Evolutionary conservation across 768 basidiomycete genomes (phyloP), one percentile per base, ranked within the genome.

Genomic region (Pleurotus djamor): DNA sequence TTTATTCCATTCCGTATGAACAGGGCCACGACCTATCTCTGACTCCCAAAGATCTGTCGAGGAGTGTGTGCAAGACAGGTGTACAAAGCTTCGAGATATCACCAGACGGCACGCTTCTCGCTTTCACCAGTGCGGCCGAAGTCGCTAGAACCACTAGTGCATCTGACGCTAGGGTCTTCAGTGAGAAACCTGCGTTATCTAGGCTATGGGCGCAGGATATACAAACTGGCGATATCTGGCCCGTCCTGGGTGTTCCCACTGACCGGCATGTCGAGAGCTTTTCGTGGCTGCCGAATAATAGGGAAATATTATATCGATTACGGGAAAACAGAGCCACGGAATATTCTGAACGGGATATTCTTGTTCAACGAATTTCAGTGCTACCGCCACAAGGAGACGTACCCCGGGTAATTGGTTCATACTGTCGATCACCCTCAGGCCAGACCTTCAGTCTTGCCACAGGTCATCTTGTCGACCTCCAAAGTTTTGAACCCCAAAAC

Each of bases 251-350:
- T 8, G 55, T 71, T 4, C 66, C 67, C 16, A 58, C 57, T 14
- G 69, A 70, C 58, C 58, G 64, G 52, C 67, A 73, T 45, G 62
- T 73, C 5, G 74, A 75, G 64, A 66, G 65, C 52, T 66, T 66
- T 43, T 67, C 71, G 28, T 75, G 72, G 71, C 70, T 70, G 58
- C 66, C 71, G 34, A 66, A 72, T 61, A 69, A 72, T 59, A 65
- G 62, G 32, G 60, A 68, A 41, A 35, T 75, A 16, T 60, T 74
- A 37, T 75, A 72, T 52, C 71, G 74, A 36, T 41, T 73, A 58
- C 67, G 70, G 45, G 49, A 63, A 48, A 69, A 70, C 55, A 68
- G 64, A 49, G 68, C 65, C 10, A 34, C 59, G 14, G 74, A 74
- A 54, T 70, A 66, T 58, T 61, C 68, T 12, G 72, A 74, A 58